These are phyloP conservation scores for Amanita subjunquillea DNA, from an alignment of 768 basidiomycete species.

Conservation along the genomic window DNA sequence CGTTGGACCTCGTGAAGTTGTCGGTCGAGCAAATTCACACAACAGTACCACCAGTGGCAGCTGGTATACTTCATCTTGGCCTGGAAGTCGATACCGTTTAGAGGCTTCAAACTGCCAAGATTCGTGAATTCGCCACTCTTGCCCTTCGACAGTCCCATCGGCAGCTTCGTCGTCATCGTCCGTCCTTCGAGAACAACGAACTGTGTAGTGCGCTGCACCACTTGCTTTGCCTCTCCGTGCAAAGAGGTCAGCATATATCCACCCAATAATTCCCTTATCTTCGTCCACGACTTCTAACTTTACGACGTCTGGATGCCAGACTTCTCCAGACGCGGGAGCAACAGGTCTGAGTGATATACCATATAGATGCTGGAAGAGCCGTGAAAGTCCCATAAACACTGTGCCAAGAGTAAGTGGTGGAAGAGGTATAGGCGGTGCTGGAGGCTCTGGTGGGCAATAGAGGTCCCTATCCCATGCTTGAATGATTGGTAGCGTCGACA, in stretches of 20 bases:
- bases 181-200: slow-evolving; percentile 84
- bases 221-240: slow-evolving; percentile 74
- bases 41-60: slow-evolving; percentile 87
- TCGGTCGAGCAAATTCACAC: slow-evolving; percentile 73
- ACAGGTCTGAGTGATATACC: slow-evolving; percentile 76
- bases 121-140: slow-evolving; percentile 29
- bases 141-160: slow-evolving; percentile 39
- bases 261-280: slow-evolving; percentile 75
- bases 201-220: slow-evolving; percentile 96
- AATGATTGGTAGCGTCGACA: slow-evolving; percentile 49
- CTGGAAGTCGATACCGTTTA: slow-evolving; percentile 48
- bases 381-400: slow-evolving; percentile 84
- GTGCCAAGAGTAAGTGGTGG: slow-evolving; percentile 81
- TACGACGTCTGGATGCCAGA: slow-evolving; percentile 81
- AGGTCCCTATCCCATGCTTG: slow-evolving; percentile 98
- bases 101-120: slow-evolving; percentile 56
- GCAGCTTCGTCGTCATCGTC: slow-evolving; percentile 80
- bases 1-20: slow-evolving; percentile 52
- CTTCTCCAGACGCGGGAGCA: slow-evolving; percentile 62
- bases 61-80: slow-evolving; percentile 66
- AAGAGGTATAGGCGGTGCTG: slow-evolving; percentile 63
- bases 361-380: slow-evolving; percentile 79
- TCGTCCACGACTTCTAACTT: slow-evolving; percentile 94
- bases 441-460: slow-evolving; percentile 75
- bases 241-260: slow-evolving; percentile 93